Evolutionary conservation across 1,284 basidiomycete species (phyloP), one percentile per base, ranked within the genome.

Genomic region (Earliella scabrosa): DNA sequence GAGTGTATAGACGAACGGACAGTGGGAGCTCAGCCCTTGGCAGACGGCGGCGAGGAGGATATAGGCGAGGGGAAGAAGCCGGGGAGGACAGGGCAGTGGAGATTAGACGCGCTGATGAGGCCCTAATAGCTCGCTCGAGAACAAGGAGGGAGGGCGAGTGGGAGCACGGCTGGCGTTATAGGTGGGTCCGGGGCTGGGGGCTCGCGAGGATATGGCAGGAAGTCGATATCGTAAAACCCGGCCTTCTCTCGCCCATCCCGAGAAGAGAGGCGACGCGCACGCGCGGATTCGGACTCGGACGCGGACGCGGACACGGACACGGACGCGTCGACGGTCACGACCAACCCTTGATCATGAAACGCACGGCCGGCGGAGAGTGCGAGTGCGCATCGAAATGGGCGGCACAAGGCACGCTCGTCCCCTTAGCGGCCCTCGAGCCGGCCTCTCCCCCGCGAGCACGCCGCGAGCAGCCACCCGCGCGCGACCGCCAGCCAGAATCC

Each of bases 181-280:
- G 48, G 23, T 40, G 38, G 16, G 11, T 11, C 35, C 32, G 2
- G 32, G 39, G 29, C 21, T 36, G 44, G 34, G 44, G 40, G 50
- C 41, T 34, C 49, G 38, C 41, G 48, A 46, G 59, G 40, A 38
- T 18, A 38, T 38, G 36, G n/a, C 18, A 21, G 2, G 6, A 23
- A 23, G 39, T 18, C 36, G 36, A 14, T 10, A 4, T 40, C 38
- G 7, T 36, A 56, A 53, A 46, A 53, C 41, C 53, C 54, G 53
- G 58, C 40, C 45, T 57, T 54, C 59, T 54, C 59, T 54, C 48
- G 54, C 51, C 36, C 48, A 53, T 54, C 47, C 54, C 59, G 55
- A 51, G 48, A 55, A 60, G 41, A 27, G 14, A 29, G 43, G 23
- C 43, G 23, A 13, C 27, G 24, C 26, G 14, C 16, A 14, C 18